Evolutionary conservation across 495 filamentous ascomycete genomes (phyloP).

Genomic region (Pyrenula massariospora): DNA sequence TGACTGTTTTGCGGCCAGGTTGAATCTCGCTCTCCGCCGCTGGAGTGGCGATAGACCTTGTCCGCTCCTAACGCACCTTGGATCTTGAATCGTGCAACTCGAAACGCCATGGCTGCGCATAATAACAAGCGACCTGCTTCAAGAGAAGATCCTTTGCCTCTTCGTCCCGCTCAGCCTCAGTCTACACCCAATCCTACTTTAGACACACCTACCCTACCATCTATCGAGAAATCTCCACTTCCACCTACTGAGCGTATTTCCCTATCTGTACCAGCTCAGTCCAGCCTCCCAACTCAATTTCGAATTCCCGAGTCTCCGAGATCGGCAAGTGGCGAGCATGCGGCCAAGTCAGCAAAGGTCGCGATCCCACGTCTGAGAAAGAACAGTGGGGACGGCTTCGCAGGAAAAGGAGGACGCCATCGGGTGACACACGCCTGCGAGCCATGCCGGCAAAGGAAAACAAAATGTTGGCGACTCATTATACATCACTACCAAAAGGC

Average conservation of each 20-base stretch:
- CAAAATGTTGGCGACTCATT: slow-evolving; percentile 36
- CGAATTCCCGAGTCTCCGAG: not conserved
- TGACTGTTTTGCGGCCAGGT: too few species aligned
- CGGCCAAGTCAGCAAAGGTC: slow-evolving; percentile 20
- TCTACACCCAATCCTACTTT: not conserved
- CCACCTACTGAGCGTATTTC: not conserved
- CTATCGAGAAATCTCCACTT: not conserved
- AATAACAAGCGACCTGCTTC: not conserved
- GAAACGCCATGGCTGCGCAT: not conserved
- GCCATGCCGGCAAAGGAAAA: slow-evolving; percentile 59
- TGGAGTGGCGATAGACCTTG: too few species aligned
- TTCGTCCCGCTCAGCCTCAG: not conserved
- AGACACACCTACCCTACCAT: not conserved
- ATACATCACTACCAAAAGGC: not conserved
- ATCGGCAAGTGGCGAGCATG: not conserved
- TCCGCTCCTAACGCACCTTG: too few species aligned
- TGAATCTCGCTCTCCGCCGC: too few species aligned
- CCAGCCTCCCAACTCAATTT: not conserved
- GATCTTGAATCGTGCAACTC: too few species aligned
- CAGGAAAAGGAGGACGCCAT: slow-evolving; percentile 6
- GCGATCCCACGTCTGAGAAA: slow-evolving; percentile 29
- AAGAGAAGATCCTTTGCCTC: not conserved
- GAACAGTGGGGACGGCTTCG: slow-evolving; percentile 4
- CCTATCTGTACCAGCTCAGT: not conserved
- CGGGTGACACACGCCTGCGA: slow-evolving; percentile 51